phyloP scores from a whole-genome alignment of 2,329 filamentous ascomycete species.

The Sclerotinia trifoliorum region DNA sequence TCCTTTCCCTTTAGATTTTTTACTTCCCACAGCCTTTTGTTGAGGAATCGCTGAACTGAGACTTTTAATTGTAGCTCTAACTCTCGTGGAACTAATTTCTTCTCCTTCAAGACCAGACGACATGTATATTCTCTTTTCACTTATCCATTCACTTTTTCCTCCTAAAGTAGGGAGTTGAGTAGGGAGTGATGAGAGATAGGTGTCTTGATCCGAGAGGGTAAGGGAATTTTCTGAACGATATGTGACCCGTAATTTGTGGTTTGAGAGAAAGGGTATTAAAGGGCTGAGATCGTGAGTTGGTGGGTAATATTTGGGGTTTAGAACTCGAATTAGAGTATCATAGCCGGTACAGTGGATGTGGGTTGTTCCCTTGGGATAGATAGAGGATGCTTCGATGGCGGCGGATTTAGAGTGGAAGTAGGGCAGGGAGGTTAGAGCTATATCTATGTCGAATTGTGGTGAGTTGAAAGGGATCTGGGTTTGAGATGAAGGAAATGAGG shows the following conservation, averaged over 20 bases:
- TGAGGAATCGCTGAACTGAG: slow-evolving; percentile 40
- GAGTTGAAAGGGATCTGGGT: too few species aligned
- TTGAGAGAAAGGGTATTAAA: slow-evolving; percentile 62
- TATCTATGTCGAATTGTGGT: slow-evolving; percentile 47
- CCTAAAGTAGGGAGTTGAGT: neutral
- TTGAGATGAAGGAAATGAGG: neutral
- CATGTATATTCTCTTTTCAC: neutral
- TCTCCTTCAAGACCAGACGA: neutral
- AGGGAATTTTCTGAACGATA: slow-evolving; percentile 48
- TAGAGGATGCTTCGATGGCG: slow-evolving; percentile 51
- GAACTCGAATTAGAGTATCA: slow-evolving; percentile 72
- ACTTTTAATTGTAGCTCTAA: neutral
- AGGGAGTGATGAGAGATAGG: neutral
- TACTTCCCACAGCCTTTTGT: slow-evolving; percentile 55
- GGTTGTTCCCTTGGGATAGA: slow-evolving; percentile 42
- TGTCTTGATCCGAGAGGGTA: neutral
- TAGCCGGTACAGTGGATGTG: slow-evolving; percentile 73
- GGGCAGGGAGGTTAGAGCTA: slow-evolving; percentile 68
- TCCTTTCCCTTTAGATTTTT: slow-evolving; percentile 52
- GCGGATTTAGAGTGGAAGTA: slow-evolving; percentile 72
- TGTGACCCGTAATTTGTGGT: slow-evolving; percentile 62
- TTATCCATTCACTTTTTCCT: neutral
- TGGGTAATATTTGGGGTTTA: slow-evolving; percentile 70
- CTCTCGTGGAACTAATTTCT: neutral
- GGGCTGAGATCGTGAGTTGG: slow-evolving; percentile 51